Base-by-base conservation (phyloP, 2,329 filamentous ascomycete species). In the Xylaria sp. region DNA sequence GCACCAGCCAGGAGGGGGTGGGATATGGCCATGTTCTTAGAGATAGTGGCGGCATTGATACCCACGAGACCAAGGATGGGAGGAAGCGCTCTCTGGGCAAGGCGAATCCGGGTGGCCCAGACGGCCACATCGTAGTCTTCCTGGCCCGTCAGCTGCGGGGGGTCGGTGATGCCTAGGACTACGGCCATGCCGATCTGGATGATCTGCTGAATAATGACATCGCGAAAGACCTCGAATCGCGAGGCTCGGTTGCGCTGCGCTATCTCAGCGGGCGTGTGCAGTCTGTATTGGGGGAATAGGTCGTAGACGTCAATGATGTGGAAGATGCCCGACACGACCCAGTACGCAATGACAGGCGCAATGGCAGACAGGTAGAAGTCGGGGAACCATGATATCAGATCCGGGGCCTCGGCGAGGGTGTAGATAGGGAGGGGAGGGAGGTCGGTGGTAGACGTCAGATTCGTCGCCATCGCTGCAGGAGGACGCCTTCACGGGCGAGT, bases 211-310 rank as follows among this genome's bases (percentile, higher is more conserved):
- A 98, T 78, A 63, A 98, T 82, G 73, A 98, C 95, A 83, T 98
- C 95, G 79, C 93, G 90, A 70, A 95, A 89, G 3, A 97, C 94
- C 76, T 97, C 91, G 82, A 88, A 93, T 70, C 93, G 89, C 55
- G 92, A 88, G 61, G 93, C 95, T 76, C 93, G 93, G 81, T 97
- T 97, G 75, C 94, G 89, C 80, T 93, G 93, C 41, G 90, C 79
- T 70, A 98, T 91, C 81, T 98, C 95, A 60, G 93, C 94, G 15
- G 96, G 96, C 0, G 96, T 98, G 82, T 99, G 96, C 48, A 99
- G 86, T 70, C 96, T 91, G 82, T 98, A 97, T 76, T 97, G 89
- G 20, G 94, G 91, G 79, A 95, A 97, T 43, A 95, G 83, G 79
- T 97, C 93, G 81, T 90, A 90, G 66, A 90, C 84, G 81, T 99